Percentiles rank a stretch among this genome's conserved stretches.
phyloP scores from a whole-genome alignment of 176 grass and related monocot species.

The Carex myosuroides region DNA sequence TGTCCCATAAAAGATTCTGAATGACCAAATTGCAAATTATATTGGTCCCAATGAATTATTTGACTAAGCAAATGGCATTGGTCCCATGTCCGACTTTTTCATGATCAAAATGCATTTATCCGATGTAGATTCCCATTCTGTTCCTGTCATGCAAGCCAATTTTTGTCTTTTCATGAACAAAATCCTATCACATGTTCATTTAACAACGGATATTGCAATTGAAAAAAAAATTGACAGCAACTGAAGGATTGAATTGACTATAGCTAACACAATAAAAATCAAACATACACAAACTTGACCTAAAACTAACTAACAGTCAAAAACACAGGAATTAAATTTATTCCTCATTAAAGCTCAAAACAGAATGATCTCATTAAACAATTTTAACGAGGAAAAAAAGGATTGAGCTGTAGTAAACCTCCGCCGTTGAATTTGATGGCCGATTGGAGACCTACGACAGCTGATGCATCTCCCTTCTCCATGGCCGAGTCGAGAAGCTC shows the following conservation, averaged over 20 bases:
- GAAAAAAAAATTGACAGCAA: not conserved
- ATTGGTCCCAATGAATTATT: not conserved
- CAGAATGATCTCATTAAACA: not conserved
- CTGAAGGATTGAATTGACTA: conserved; percentile 10
- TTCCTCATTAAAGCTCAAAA: not conserved
- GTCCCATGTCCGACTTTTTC: not conserved
- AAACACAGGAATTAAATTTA: not conserved
- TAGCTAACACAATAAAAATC: not conserved
- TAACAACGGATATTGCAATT: not conserved
- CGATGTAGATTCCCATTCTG: not conserved
- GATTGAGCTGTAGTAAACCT: conserved; percentile 23
- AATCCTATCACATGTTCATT: not conserved
- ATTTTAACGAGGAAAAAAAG: not conserved
- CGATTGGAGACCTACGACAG: conserved; percentile 59
- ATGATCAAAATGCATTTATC: not conserved
- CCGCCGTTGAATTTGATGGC: conserved; percentile 96
- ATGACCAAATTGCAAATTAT: not conserved
- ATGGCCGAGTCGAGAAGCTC: conserved; percentile 70
- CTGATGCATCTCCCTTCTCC: conserved; percentile 51
- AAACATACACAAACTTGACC: not conserved
- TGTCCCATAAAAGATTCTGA: not conserved
- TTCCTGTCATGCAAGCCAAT: not conserved
- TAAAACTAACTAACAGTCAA: not conserved
- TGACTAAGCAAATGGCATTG: not conserved
- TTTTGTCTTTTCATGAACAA: not conserved